These are phyloP conservation scores for Cordia subcordata DNA, from an alignment of 257 asterid genomes.

Conservation along the genomic window DNA sequence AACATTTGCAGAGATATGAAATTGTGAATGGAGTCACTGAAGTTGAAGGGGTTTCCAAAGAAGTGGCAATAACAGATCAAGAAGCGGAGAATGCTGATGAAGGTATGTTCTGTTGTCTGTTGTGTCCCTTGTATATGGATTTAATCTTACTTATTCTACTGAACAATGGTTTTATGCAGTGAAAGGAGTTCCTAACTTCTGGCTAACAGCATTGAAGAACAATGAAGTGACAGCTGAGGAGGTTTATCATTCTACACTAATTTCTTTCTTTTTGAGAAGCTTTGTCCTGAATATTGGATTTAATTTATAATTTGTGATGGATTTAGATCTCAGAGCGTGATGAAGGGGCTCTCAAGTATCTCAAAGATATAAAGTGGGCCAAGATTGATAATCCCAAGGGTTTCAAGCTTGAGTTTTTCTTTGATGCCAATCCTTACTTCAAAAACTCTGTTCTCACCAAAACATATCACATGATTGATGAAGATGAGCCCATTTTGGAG, in stretches of 20 bases:
- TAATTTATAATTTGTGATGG: background rate
- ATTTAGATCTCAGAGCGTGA: slow-evolving; percentile 17
- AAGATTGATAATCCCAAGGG: slow-evolving; percentile 28
- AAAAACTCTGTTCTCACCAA: slow-evolving; percentile 14
- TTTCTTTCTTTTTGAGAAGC: background rate
- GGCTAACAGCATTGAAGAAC: slow-evolving; percentile 19
- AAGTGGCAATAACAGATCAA: slow-evolving; percentile 7
- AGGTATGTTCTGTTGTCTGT: background rate
- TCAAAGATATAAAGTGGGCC: slow-evolving; percentile 26
- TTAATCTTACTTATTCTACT: no score
- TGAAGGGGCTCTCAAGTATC: slow-evolving; percentile 24
- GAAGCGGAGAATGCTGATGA: slow-evolving; percentile 13
- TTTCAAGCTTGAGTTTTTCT: slow-evolving; percentile 23
- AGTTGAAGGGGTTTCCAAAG: slow-evolving; percentile 30
- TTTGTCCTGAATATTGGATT: background rate
- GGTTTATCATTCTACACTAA: slow-evolving; percentile 5
- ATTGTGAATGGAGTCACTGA: slow-evolving; percentile 55
- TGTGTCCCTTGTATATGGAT: no score
- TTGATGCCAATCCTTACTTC: slow-evolving; percentile 17
- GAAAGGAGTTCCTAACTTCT: slow-evolving; percentile 26
- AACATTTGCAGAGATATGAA: slow-evolving; percentile 42
- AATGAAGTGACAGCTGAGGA: slow-evolving; percentile 17
- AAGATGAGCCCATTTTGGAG: slow-evolving; percentile 15
- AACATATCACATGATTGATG: slow-evolving; percentile 21
- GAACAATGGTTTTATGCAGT: background rate